A percentile compares a stretch with the other conserved stretches of the same genome.
phyloP scores from a whole-genome alignment of 371 early-diverging fungal genomes.

The Dichotomocladium elegans region DNA sequence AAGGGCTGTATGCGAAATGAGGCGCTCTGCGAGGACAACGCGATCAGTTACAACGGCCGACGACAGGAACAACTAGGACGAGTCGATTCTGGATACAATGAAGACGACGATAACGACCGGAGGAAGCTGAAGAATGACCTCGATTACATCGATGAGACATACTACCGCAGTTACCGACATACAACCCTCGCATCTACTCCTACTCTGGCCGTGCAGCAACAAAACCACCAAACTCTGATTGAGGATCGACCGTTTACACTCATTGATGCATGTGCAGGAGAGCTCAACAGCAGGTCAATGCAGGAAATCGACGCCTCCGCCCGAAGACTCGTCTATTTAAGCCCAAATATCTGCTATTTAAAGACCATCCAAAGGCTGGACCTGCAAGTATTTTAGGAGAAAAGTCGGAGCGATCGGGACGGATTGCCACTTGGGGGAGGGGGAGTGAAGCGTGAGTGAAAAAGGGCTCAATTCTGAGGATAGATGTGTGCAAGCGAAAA shows the following conservation, averaged over 20 bases:
- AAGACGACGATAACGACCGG: background rate
- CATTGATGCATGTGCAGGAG: background rate
- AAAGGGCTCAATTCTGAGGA: too few relatives aligned
- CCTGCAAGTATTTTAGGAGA: constrained; percentile 19
- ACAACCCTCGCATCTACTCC: background rate
- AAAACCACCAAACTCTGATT: background rate
- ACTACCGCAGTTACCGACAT: constrained; percentile 17
- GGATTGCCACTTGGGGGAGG: too few relatives aligned
- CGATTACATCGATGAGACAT: constrained; percentile 33
- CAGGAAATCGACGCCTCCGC: constrained; percentile 15
- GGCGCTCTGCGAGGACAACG: constrained; percentile 1
- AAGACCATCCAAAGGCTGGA: constrained; percentile 13
- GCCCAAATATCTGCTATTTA: constrained; percentile 17
- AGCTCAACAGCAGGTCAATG: constrained; percentile 10
- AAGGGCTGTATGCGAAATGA: background rate
- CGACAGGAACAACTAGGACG: constrained; percentile 2
- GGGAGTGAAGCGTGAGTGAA: too few relatives aligned
- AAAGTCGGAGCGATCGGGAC: too few relatives aligned
- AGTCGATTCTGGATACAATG: constrained; percentile 15
- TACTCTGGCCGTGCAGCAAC: background rate
- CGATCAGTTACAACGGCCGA: background rate
- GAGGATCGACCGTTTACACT: constrained; percentile 4
- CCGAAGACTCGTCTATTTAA: constrained; percentile 11
- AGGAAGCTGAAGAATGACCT: constrained; percentile 23
- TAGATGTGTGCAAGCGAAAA: too few relatives aligned